These are phyloP conservation scores for Botryobasidium botryosum DNA, from an alignment of 768 basidiomycete species.

Conservation along the genomic window DNA sequence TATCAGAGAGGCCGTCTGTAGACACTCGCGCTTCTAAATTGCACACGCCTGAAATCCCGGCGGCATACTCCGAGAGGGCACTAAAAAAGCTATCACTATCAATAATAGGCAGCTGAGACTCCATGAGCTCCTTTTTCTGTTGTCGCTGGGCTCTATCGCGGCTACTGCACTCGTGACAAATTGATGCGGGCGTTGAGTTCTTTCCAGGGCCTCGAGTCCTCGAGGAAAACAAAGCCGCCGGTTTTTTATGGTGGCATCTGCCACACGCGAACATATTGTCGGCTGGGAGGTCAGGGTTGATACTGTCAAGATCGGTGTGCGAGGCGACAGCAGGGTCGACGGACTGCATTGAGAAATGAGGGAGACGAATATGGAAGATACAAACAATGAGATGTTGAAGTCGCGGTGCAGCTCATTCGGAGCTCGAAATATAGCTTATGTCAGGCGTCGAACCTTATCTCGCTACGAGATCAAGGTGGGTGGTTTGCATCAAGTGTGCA, in stretches of 20 bases:
- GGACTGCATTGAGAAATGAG: no score
- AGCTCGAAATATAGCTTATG: no score
- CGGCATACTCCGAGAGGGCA: not conserved
- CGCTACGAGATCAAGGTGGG: no score
- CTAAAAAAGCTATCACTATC: not conserved
- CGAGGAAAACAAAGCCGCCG: not conserved
- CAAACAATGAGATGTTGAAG: no score
- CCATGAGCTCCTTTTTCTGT: slow-evolving; percentile 6
- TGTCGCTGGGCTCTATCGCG: not conserved
- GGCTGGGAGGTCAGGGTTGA: no score
- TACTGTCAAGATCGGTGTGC: no score
- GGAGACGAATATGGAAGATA: no score
- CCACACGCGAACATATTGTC: no score
- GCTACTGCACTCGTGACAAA: slow-evolving; percentile 3
- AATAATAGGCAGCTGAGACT: not conserved
- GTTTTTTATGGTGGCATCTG: not conserved
- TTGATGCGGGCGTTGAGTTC: not conserved
- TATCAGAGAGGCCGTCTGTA: not conserved
- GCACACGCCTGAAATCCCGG: not conserved
- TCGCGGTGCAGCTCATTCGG: no score
- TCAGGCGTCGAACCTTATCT: no score
- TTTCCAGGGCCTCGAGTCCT: not conserved
- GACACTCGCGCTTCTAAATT: slow-evolving; percentile 1
- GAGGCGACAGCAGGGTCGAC: no score
- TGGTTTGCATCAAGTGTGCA: no score